Conservation (phyloP, 345 rosid genomes). For the Hibiscus tridactylites region DNA sequence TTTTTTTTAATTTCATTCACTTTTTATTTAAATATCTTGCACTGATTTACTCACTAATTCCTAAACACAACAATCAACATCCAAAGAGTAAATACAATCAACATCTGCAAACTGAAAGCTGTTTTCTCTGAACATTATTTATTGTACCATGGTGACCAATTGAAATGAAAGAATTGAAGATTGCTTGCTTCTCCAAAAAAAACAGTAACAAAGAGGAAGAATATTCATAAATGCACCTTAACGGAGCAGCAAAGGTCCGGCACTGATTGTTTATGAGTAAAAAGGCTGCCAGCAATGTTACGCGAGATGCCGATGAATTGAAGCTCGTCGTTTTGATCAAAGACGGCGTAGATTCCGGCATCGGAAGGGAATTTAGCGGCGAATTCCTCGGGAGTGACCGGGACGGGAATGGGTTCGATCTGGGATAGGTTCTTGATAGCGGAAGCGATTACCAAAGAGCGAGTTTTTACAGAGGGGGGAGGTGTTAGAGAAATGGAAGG, state of each 20-base stretch:
- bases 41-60: too few relatives aligned
- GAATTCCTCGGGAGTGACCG: constrained; percentile 26
- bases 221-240: constrained; percentile 34
- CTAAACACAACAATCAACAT: too few relatives aligned
- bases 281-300: constrained; percentile 65
- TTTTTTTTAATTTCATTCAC: too few relatives aligned
- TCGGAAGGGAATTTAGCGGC: constrained; percentile 34
- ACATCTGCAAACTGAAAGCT: too few relatives aligned
- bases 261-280: constrained; percentile 51
- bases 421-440: constrained; percentile 48
- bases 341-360: constrained; percentile 78
- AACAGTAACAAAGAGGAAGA: not conserved
- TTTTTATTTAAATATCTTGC: too few relatives aligned
- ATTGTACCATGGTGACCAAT: too few relatives aligned
- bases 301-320: constrained; percentile 84
- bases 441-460: constrained; percentile 18
- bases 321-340: constrained; percentile 49
- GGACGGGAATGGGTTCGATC: constrained; percentile 33
- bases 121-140: too few relatives aligned
- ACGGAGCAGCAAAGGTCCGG: constrained; percentile 70
- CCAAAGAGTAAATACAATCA: too few relatives aligned
- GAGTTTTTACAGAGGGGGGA: constrained; percentile 7
- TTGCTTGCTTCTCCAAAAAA: too few relatives aligned
- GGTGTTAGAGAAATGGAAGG: constrained; percentile 36
- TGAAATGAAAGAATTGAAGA: too few relatives aligned